Evolutionary conservation across 352 stramenopile genomes (phyloP).

Genomic region (Phytophthora ohioensis): DNA sequence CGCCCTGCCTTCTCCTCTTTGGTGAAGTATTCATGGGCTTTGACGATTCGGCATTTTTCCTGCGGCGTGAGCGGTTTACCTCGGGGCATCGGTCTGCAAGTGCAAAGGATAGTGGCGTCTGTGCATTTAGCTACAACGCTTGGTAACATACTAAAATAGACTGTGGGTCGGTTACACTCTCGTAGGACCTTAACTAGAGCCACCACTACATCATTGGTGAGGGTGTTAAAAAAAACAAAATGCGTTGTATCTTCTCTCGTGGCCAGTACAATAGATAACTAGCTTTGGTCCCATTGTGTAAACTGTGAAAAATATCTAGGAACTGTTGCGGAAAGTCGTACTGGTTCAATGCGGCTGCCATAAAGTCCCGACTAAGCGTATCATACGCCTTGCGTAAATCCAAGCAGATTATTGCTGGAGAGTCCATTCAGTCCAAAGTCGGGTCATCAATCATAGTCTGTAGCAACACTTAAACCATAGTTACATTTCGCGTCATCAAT

Average conservation of each 20-base stretch:
- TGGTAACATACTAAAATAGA: no score
- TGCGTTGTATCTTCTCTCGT: no score
- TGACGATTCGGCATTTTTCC: constrained; percentile 10
- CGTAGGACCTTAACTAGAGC: no score
- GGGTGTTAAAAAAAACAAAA: no score
- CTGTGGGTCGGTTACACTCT: no score
- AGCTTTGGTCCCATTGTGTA: constrained; percentile 4
- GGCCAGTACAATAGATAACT: not conserved
- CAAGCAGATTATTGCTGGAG: not conserved
- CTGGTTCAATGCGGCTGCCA: not conserved
- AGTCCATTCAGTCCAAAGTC: not conserved
- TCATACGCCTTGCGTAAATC: not conserved
- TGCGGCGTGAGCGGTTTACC: constrained; percentile 6
- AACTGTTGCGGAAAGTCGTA: not conserved
- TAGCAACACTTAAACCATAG: constrained; percentile 2
- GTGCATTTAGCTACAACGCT: no score
- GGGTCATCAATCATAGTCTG: not conserved
- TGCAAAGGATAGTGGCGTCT: no score
- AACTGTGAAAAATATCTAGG: not conserved
- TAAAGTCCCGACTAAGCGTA: not conserved
- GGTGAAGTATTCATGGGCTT: constrained; percentile 8
- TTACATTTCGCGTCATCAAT: not conserved
- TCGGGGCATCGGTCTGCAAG: constrained; percentile 1
- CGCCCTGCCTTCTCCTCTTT: constrained; percentile 7
- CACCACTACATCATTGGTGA: no score